Percentiles rank a stretch among this genome's conserved stretches.
Evolutionary conservation across 768 basidiomycete genomes (phyloP).

Genomic region (Naganishia kalamii): DNA sequence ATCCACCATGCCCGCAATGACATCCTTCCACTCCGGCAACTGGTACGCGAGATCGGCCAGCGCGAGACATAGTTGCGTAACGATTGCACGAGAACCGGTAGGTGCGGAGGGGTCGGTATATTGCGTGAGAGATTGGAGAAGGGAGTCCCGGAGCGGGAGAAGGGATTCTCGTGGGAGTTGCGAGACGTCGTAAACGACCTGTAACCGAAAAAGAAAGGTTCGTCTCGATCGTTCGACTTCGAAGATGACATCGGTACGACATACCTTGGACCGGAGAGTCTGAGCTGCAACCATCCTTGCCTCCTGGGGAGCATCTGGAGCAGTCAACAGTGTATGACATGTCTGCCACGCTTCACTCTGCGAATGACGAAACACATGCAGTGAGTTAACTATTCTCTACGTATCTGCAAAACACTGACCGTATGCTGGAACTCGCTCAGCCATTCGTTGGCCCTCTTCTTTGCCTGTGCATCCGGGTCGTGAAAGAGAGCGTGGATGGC

Average conservation of each 20-base stretch:
- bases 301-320: constrained; percentile 66
- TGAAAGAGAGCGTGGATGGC: constrained; percentile 48
- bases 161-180: constrained; percentile 72
- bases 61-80: constrained; percentile 83
- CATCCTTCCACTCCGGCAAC: constrained; percentile 74
- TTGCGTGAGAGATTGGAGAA: constrained; percentile 66
- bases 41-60: constrained; percentile 86
- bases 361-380: constrained; percentile 25
- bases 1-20: constrained; percentile 73
- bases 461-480: constrained; percentile 67
- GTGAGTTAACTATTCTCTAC: constrained; percentile 58
- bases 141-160: constrained; percentile 75
- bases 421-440: constrained; percentile 98
- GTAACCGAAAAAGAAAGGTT: constrained; percentile 30
- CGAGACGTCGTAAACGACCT: constrained; percentile 92
- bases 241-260: constrained; percentile 34
- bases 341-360: constrained; percentile 96
- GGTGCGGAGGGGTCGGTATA: constrained; percentile 52
- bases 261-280: constrained; percentile 87
- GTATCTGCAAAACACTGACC: constrained; percentile 75
- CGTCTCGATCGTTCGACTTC: background rate
- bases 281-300: constrained; percentile 93
- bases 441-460: constrained; percentile 87
- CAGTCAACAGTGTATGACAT: constrained; percentile 82
- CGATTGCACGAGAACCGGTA: constrained; percentile 70